Evolutionary conservation across 2,329 filamentous ascomycete genomes (phyloP).

Genomic region (Stachybotrys chartarum): DNA sequence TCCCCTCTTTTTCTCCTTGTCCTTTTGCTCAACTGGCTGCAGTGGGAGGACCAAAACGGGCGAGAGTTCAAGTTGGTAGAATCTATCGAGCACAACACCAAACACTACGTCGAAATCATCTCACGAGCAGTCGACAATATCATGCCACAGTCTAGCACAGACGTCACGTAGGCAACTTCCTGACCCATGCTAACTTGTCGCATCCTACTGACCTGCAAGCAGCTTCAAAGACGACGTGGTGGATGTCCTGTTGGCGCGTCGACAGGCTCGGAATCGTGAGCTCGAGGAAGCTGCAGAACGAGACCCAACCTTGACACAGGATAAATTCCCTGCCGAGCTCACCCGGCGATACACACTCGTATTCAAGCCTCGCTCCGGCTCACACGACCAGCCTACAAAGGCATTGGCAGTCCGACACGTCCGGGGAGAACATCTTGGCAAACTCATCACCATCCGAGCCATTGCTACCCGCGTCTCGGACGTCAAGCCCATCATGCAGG

Average conservation of each 20-base stretch:
- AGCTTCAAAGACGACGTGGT: constrained; percentile 97
- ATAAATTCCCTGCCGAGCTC: constrained; percentile 85
- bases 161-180: constrained; percentile 58
- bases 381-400: constrained; percentile 54
- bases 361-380: constrained; percentile 83
- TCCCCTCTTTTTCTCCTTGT: background rate
- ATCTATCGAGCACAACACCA: constrained; percentile 83
- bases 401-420: constrained; percentile 87
- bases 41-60: constrained; percentile 66
- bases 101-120: constrained; percentile 90
- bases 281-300: constrained; percentile 60
- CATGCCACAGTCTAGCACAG: constrained; percentile 70
- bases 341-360: constrained; percentile 92
- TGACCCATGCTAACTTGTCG: background rate
- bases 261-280: constrained; percentile 77
- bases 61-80: constrained; percentile 68
- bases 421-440: constrained; percentile 84
- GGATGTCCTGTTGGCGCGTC: constrained; percentile 91
- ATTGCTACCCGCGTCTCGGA: constrained; percentile 95
- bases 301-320: constrained; percentile 58
- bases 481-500: constrained; percentile 94
- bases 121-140: constrained; percentile 82
- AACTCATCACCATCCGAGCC: constrained; percentile 87
- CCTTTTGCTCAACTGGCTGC: background rate
- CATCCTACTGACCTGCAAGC: constrained; percentile 5